Conservation (phyloP, 2,329 filamentous ascomycete species). For the Basipetospora chlamydospora region DNA sequence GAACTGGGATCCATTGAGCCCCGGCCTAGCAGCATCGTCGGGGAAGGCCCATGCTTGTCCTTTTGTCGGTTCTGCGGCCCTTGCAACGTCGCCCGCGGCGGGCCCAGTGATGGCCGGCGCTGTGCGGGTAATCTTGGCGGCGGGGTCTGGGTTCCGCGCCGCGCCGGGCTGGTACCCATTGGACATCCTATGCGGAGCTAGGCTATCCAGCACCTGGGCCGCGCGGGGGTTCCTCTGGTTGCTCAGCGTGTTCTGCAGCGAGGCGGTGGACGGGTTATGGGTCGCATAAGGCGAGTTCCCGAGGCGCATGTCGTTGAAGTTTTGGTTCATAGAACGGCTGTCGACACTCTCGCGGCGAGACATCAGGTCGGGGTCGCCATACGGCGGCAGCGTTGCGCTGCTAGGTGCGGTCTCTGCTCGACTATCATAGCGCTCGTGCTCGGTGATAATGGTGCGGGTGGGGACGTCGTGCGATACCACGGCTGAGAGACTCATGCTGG, state of each 20-base stretch:
- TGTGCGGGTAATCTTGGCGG: constrained; percentile 40
- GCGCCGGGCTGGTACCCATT: constrained; percentile 49
- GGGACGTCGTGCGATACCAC: constrained; percentile 55
- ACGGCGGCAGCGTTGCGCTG: constrained; percentile 17
- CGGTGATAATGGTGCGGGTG: too few relatives aligned
- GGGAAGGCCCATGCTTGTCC: constrained; percentile 77
- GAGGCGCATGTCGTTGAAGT: constrained; percentile 54
- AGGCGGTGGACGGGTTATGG: constrained; percentile 62
- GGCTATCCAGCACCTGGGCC: constrained; percentile 33
- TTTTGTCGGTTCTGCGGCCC: constrained; percentile 64
- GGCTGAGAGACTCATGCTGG: constrained; percentile 51
- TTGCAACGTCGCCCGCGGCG: constrained; percentile 47
- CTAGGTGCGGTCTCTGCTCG: too few relatives aligned
- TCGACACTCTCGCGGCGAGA: constrained; percentile 66
- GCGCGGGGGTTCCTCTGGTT: constrained; percentile 47
- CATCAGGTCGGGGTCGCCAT: constrained; percentile 24
- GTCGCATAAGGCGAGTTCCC: constrained; percentile 60
- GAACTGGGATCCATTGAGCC: constrained; percentile 30
- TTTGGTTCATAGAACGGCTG: constrained; percentile 61
- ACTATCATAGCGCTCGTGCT: too few relatives aligned
- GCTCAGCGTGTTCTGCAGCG: constrained; percentile 56
- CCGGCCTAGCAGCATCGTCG: constrained; percentile 45
- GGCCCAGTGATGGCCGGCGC: constrained; percentile 66
- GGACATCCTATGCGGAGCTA: constrained; percentile 44
- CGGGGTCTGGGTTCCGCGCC: constrained; percentile 40